Evolutionary conservation across 2,329 filamentous ascomycete genomes (phyloP).

Genomic region (Incumbomyces delicatus): DNA sequence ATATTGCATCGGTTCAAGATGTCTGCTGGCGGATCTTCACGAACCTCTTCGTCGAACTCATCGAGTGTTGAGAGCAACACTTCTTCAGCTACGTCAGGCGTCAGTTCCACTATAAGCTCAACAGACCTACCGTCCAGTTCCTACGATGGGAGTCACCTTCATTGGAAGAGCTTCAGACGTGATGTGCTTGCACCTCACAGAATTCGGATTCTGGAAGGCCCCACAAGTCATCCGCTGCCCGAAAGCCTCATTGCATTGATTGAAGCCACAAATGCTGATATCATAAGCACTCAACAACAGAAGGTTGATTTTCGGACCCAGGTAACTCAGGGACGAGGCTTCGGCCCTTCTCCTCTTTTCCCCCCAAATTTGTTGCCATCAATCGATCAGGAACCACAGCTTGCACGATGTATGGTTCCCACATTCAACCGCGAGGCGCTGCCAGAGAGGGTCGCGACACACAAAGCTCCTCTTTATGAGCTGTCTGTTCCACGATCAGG

Average conservation of each 20-base stretch:
- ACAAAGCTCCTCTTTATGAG: conserved; percentile 12
- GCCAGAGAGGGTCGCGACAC: conserved; percentile 8
- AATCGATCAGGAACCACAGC: conserved; percentile 9
- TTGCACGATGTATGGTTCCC: conserved; percentile 16
- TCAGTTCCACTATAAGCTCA: too few relatives aligned
- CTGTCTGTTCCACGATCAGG: conserved; percentile 12
- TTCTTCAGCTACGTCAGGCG: too few relatives aligned
- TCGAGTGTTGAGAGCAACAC: too few relatives aligned
- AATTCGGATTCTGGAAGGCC: conserved; percentile 10
- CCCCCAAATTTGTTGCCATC: conserved; percentile 16
- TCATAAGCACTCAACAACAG: conserved; percentile 10
- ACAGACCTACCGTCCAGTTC: conserved; percentile 8
- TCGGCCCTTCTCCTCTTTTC: conserved; percentile 15
- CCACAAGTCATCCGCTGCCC: conserved; percentile 12
- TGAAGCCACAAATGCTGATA: conserved; percentile 7
- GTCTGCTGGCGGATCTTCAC: too few relatives aligned
- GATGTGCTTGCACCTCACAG: conserved; percentile 13
- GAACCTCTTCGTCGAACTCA: too few relatives aligned
- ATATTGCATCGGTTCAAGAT: too few relatives aligned
- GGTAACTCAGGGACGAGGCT: conserved; percentile 12
- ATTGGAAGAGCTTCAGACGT: conserved; percentile 12
- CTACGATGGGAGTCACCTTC: conserved; percentile 13
- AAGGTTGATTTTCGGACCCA: conserved; percentile 11
- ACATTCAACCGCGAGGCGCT: conserved; percentile 14
- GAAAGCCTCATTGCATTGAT: conserved; percentile 9